These are phyloP conservation scores for Euptelea pleiosperma DNA, from an alignment of 164 flowering plant species.

Conservation along the genomic window DNA sequence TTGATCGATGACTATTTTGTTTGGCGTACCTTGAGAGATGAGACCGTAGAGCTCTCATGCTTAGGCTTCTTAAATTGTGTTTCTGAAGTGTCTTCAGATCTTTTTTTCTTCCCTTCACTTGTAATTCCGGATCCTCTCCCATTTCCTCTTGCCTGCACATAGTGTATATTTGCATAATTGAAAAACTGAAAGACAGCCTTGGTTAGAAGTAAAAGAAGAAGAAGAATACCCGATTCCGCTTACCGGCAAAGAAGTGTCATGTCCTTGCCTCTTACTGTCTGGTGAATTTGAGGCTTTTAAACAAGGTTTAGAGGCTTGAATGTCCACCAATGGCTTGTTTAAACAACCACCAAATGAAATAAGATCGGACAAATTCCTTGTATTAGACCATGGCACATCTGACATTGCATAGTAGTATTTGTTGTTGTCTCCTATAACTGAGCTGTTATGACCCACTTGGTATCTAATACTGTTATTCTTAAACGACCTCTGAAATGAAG, in stretches of 20 bases:
- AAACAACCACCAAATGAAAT: constrained; percentile 26
- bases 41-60: constrained; percentile 39
- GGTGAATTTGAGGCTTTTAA: constrained; percentile 25
- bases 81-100: constrained; percentile 38
- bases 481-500: constrained; percentile 18
- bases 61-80: constrained; percentile 45
- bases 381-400: constrained; percentile 20
- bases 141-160: constrained; percentile 31
- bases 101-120: constrained; percentile 57
- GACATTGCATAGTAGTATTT: constrained; percentile 23
- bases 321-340: constrained; percentile 31
- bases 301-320: constrained; percentile 27
- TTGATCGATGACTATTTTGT: background rate
- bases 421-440: constrained; percentile 19
- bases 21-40: constrained; percentile 57
- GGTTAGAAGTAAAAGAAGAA: too few species aligned
- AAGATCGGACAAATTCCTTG: constrained; percentile 35
- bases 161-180: background rate
- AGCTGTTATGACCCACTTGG: constrained; percentile 19
- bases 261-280: constrained; percentile 35
- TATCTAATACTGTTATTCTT: constrained; percentile 19
- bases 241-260: constrained; percentile 29
- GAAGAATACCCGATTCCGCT: constrained; percentile 5
- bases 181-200: background rate
- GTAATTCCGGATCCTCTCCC: constrained; percentile 32